Conservation (phyloP, 2,329 filamentous ascomycete species). For the Nothophoma quercina region DNA sequence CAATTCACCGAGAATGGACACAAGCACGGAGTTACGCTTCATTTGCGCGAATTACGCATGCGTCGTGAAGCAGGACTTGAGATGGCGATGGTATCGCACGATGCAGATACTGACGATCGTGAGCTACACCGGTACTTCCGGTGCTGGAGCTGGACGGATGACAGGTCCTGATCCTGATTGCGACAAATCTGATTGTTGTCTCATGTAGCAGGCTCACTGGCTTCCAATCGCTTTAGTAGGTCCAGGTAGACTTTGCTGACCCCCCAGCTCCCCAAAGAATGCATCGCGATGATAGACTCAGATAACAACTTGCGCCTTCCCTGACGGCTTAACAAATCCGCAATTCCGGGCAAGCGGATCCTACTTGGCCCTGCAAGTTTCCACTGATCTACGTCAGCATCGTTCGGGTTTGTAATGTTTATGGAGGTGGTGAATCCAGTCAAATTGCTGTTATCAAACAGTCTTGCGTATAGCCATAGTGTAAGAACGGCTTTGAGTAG, state of each 20-base stretch:
- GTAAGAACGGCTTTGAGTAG: background rate
- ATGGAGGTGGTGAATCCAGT: background rate
- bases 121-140: no score
- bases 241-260: slow-evolving; percentile 2
- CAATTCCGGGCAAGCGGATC: background rate
- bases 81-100: no score
- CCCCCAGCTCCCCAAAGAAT: slow-evolving; percentile 1
- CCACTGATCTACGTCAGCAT: background rate
- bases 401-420: background rate
- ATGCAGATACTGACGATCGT: no score
- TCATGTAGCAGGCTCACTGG: background rate
- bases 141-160: background rate
- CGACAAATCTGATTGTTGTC: background rate
- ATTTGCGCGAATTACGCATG: no score
- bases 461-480: background rate
- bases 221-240: background rate
- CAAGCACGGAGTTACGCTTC: no score
- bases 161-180: background rate
- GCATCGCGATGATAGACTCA: background rate
- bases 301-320: background rate
- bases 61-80: no score
- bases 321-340: background rate
- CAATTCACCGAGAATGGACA: no score
- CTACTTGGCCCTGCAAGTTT: background rate
- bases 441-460: background rate